A percentile compares a stretch with the other conserved stretches of the same genome.
These are phyloP conservation scores for Thyridium curvatum DNA, from an alignment of 2,329 filamentous ascomycete species.

Conservation along the genomic window DNA sequence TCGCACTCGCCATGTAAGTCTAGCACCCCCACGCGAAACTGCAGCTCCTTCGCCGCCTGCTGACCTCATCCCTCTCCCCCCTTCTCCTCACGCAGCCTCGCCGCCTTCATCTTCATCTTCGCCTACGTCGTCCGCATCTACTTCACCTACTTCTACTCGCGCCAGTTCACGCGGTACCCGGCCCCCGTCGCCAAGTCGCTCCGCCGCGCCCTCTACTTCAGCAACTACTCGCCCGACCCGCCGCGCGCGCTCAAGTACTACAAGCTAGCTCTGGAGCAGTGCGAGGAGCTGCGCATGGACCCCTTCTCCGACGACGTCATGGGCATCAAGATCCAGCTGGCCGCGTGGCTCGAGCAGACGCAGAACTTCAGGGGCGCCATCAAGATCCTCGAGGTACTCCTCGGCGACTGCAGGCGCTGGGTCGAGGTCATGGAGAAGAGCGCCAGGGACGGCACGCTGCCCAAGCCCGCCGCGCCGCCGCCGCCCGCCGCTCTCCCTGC, in stretches of 20 bases:
- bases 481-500: conserved; percentile 8
- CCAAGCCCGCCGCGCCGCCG: conserved; percentile 13
- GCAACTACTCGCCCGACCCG: conserved; percentile 68
- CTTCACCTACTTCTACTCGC: conserved; percentile 48
- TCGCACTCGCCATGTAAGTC: conserved; percentile 28
- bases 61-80: too few relatives aligned
- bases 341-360: conserved; percentile 72
- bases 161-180: conserved; percentile 54
- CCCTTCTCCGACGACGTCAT: conserved; percentile 87
- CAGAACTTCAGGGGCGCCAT: conserved; percentile 64
- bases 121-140: conserved; percentile 37
- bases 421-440: conserved; percentile 46
- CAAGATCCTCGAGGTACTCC: conserved; percentile 71
- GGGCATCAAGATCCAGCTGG: conserved; percentile 79
- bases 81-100: conserved; percentile 31
- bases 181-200: conserved; percentile 70
- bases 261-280: conserved; percentile 68
- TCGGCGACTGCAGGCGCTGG: conserved; percentile 61
- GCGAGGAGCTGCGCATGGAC: conserved; percentile 70
- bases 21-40: too few relatives aligned
- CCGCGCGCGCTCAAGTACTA: conserved; percentile 79
- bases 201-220: conserved; percentile 81
- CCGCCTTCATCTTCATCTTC: conserved; percentile 20
- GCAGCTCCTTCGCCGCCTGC: too few relatives aligned
- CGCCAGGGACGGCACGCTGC: conserved; percentile 38